phyloP scores from a whole-genome alignment of 2,329 filamentous ascomycete species.

The Westerdykella sp. region DNA sequence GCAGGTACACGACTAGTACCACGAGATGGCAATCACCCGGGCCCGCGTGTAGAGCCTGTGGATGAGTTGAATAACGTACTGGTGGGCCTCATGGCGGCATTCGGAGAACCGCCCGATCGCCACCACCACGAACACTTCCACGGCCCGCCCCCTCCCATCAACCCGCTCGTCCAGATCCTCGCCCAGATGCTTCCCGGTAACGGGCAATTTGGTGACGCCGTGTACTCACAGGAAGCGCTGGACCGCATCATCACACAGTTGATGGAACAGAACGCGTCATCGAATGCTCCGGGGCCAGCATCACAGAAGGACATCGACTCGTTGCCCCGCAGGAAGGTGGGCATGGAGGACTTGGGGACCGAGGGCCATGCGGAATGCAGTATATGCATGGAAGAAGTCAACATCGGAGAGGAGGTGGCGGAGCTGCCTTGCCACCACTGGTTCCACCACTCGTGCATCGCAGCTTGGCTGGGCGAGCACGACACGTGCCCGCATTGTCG shows the following conservation, averaged over 20 bases:
- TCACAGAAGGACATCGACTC: constrained; percentile 65
- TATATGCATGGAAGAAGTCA: constrained; percentile 87
- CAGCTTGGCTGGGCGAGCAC: constrained; percentile 79
- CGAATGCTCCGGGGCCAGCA: constrained; percentile 77
- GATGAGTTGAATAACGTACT: constrained; percentile 42
- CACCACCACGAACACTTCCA: constrained; percentile 9
- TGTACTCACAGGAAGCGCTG: constrained; percentile 84
- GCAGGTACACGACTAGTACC: constrained; percentile 41
- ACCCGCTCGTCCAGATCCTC: constrained; percentile 44
- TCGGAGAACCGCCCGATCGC: constrained; percentile 22
- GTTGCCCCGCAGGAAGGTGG: constrained; percentile 65
- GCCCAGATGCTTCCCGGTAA: constrained; percentile 23
- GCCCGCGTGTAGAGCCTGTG: constrained; percentile 42
- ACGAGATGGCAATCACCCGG: constrained; percentile 47
- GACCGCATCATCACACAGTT: constrained; percentile 82
- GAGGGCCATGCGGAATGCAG: constrained; percentile 75
- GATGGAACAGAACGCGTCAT: constrained; percentile 74
- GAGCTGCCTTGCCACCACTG: constrained; percentile 84
- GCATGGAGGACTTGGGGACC: constrained; percentile 61
- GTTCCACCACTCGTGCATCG: constrained; percentile 82
- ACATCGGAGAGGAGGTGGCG: constrained; percentile 65
- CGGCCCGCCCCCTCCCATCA: constrained; percentile 8
- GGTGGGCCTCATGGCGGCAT: constrained; percentile 28
- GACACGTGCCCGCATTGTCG: constrained; percentile 87
- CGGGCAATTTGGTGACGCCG: constrained; percentile 63